Evolutionary conservation across 2,329 filamentous ascomycete genomes (phyloP).

Genomic region (Metarhizium sp.): DNA sequence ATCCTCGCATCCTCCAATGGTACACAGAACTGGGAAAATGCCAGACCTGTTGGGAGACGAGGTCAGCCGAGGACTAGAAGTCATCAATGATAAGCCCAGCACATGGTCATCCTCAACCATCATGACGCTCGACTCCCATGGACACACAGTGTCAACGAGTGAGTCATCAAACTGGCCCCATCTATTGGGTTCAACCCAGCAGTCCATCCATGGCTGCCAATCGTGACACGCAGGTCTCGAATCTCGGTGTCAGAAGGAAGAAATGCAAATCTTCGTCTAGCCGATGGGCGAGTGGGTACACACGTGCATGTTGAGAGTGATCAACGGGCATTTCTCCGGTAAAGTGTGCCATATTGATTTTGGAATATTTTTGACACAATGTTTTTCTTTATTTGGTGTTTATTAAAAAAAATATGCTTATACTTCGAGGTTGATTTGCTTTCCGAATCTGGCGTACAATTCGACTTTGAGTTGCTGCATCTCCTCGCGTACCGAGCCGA

Average conservation of each 20-base stretch:
- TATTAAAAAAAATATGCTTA: background rate
- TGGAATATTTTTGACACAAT: background rate
- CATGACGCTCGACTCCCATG: too few species aligned
- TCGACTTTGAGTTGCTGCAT: constrained; percentile 86
- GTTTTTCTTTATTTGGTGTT: background rate
- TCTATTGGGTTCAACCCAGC: too few species aligned
- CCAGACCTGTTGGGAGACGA: too few species aligned
- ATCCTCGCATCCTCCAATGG: too few species aligned
- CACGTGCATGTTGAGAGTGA: background rate
- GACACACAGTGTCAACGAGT: too few species aligned
- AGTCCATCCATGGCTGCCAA: too few species aligned
- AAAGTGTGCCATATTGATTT: background rate
- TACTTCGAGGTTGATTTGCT: constrained; percentile 86
- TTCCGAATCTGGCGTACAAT: constrained; percentile 88
- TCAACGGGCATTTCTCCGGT: background rate
- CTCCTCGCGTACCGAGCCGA: constrained; percentile 68
- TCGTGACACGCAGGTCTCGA: background rate
- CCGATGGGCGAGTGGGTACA: background rate
- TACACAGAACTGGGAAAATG: too few species aligned
- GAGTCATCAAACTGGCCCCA: too few species aligned
- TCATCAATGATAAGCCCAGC: too few species aligned
- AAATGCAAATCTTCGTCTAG: background rate
- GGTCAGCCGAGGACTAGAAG: too few species aligned
- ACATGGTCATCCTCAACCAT: too few species aligned
- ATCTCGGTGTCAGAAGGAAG: background rate